Evolutionary conservation across 176 grass and related monocot species (phyloP), one percentile per base, ranked within the genome.

Genomic region (Rhipidocladum racemiflorum): DNA sequence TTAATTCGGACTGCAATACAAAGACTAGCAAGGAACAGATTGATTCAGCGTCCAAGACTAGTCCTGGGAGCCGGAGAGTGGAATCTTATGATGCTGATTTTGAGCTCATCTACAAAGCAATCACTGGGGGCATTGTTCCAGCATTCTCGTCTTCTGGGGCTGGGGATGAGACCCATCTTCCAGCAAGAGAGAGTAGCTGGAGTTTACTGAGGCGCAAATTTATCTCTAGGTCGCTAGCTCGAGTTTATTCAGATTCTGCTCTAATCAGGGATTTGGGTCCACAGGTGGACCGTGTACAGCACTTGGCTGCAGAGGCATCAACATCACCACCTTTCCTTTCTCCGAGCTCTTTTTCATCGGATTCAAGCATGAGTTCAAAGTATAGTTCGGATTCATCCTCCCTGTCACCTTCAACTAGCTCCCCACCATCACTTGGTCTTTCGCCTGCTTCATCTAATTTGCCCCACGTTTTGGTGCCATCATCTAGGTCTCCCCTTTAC

Each of bases 331-430:
- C 97, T 44, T 99, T 91, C 77, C 81, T 91, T 77, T 99, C 97
- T 73, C 91, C 97, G 39, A 90, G 87, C 78, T 99, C 97, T 29
- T 69, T 96, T 3, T 91, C 97, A 67, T 95, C 97, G 6, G 91
- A 93, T 79, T 99, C 93, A 59, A 91, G 84, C 32, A 50, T 72
- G 56, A 91, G 89, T 81, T 96, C 97, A 57, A 99, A 99, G 87
- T 94, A 88, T 72, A 95, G 89, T 88, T 95, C 91, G 18, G 97
- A 95, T 49, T 99, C 97, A 69, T 91, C 89, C 79, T 95, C 97
- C 69, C 36, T 91, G 60, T 99, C 97, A 65, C 97, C 93, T 91
- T 95, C 91, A 65, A 90, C 72, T 73, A 84, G 84, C 77, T 93
- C 85, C 16, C 85, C 93, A 23, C 85, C 89, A 59, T 91, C 93